Conservation (phyloP, 179 eudicot species). For the Silene vulgaris region DNA sequence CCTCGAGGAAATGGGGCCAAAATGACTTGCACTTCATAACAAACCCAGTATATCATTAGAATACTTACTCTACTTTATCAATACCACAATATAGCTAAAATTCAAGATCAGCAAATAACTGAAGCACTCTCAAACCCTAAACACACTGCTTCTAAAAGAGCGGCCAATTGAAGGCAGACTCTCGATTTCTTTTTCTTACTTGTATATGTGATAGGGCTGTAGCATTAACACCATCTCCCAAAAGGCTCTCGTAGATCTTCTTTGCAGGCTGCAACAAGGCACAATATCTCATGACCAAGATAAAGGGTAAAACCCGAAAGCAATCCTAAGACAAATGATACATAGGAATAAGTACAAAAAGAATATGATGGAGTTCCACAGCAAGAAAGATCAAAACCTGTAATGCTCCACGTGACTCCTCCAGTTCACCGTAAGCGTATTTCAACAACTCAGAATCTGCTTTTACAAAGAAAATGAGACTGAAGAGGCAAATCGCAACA, state of each 20-base stretch:
- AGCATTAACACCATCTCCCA: slow-evolving; percentile 66
- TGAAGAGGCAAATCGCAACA: not conserved
- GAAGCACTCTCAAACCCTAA: slow-evolving; percentile 5
- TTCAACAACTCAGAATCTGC: slow-evolving; percentile 81
- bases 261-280: slow-evolving; percentile 66
- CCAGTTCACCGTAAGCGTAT: slow-evolving; percentile 95
- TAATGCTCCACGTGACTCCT: slow-evolving; percentile 94
- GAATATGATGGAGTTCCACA: not conserved
- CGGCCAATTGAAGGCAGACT: not conserved
- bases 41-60: not conserved
- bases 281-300: slow-evolving; percentile 16
- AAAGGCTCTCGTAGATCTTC: slow-evolving; percentile 77
- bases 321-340: not conserved
- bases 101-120: not conserved
- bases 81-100: not conserved
- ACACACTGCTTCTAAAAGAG: not conserved
- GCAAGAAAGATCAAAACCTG: slow-evolving; percentile 46
- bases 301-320: not conserved
- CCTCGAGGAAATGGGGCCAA: not conserved
- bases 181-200: slow-evolving; percentile 34
- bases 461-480: slow-evolving; percentile 9
- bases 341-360: not conserved
- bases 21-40: not conserved
- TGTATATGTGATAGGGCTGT: slow-evolving; percentile 90
- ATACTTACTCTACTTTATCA: not conserved